Evolutionary conservation across 163 green algal genomes (phyloP).

Genomic region (Chlamydomonas reinhardtii): DNA sequence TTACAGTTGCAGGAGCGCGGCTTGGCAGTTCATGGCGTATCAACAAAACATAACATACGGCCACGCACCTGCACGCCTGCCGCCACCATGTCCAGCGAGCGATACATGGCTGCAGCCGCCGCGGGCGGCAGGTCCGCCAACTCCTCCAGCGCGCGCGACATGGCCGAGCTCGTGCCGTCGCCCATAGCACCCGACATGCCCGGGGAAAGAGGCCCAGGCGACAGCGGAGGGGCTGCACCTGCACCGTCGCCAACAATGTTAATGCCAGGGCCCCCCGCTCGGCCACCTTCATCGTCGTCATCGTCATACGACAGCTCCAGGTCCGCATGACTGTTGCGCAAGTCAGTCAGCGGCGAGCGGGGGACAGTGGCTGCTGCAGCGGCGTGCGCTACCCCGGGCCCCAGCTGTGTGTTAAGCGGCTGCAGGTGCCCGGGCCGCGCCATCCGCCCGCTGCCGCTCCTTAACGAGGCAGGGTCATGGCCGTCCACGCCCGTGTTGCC

Average conservation of each 20-base stretch:
- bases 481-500: too few species aligned
- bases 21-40: too few species aligned
- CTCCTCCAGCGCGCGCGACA: slow-evolving; percentile 26
- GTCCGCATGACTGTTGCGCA: slow-evolving; percentile 47
- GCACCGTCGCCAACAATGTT: slow-evolving; percentile 14
- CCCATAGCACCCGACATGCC: neutral
- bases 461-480: too few species aligned
- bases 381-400: neutral
- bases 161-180: neutral
- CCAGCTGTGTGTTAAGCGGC: neutral
- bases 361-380: neutral
- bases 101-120: slow-evolving; percentile 50
- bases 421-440: neutral
- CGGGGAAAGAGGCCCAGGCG: neutral
- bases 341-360: slow-evolving; percentile 22
- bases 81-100: slow-evolving; percentile 38
- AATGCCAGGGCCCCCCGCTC: neutral
- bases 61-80: slow-evolving; percentile 22
- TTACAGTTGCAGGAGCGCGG: too few species aligned
- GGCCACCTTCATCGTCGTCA: neutral
- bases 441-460: neutral
- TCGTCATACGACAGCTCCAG: slow-evolving; percentile 39
- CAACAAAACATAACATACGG: too few species aligned
- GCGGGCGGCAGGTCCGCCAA: slow-evolving; percentile 47
- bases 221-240: neutral